Base-by-base conservation (phyloP, 176 grass and related monocot genomes). In the Tuctoria greenei region DNA sequence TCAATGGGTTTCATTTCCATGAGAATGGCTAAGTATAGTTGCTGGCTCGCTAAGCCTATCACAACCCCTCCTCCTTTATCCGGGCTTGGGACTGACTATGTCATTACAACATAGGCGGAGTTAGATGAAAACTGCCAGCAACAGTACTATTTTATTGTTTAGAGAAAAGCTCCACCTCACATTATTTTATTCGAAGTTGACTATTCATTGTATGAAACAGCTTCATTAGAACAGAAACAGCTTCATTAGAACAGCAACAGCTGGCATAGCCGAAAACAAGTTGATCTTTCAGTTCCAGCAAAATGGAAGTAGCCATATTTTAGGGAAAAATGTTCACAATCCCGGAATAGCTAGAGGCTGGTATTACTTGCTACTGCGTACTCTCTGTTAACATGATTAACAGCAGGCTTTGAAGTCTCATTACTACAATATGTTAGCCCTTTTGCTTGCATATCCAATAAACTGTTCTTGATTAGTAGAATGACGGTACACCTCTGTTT, bases 401-500 rank as follows among this genome's bases (percentile, higher is more conserved):
- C 56, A 15, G 8, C 25, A 14, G 20, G 18, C 47, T 72, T 76
- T 21, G 71, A 49, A 41, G 37, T 25, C 11, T 76, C 39, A 65
- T 65, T 57, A 43, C 17, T 64, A 18, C 0, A 7, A 28, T 25
- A 44, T 26, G 4, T 25, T 64, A 1, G 0, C 2, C 4, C 17
- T 51, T 51, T 20, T 66, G 61, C 12, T 40, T 51, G 5, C 20
- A 44, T 13, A 66, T 4, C 9, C 6, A 25, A 39, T n/a, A 65
- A 62, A 11, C 23, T 3, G 36, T 66, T 50, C 59, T 79, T 78
- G 47, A 61, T 72, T 62, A 66, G 24, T 68, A 68, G 27, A 14
- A 51, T 84, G 71, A 76, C 73, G 49, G 2, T 60, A 58, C 34
- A 24, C 44, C 43, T 85, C 67, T 76, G 42, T 81, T 86, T 74